Evolutionary conservation across 345 rosid species (phyloP).

Genomic region (Eucalyptus urophylla): DNA sequence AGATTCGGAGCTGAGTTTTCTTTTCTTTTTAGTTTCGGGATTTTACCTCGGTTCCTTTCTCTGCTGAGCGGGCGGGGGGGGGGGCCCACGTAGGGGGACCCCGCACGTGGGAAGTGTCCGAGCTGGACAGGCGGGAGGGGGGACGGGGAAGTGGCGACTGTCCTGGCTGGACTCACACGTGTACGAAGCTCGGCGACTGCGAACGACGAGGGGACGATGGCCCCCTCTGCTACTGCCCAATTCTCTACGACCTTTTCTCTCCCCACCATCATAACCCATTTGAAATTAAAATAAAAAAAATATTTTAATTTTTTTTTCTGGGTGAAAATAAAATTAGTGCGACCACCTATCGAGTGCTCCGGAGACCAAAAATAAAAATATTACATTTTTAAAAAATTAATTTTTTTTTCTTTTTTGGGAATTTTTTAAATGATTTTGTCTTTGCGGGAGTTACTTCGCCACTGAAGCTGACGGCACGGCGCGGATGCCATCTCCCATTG

Average conservation of each 20-base stretch:
- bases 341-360: neutral
- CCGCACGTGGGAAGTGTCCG: neutral
- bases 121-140: conserved; percentile 2
- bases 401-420: neutral
- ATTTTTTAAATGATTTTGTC: neutral
- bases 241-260: neutral
- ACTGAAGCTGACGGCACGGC: conserved; percentile 61
- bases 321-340: neutral
- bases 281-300: neutral
- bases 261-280: neutral
- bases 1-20: neutral
- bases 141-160: conserved; percentile 1
- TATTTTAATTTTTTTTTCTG: neutral
- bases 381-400: too few relatives aligned
- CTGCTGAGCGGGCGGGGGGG: neutral
- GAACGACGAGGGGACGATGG: neutral
- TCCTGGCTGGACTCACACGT: conserved; percentile 15
- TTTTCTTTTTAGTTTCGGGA: neutral
- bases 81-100: neutral
- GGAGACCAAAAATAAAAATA: neutral
- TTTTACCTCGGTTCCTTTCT: neutral
- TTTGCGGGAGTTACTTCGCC: neutral
- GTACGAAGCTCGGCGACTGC: conserved; percentile 4
- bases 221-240: neutral
- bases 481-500: conserved; percentile 42